Evolutionary conservation across 1,139 yeast genomes (phyloP).

Genomic region (Taphrina betulina): DNA sequence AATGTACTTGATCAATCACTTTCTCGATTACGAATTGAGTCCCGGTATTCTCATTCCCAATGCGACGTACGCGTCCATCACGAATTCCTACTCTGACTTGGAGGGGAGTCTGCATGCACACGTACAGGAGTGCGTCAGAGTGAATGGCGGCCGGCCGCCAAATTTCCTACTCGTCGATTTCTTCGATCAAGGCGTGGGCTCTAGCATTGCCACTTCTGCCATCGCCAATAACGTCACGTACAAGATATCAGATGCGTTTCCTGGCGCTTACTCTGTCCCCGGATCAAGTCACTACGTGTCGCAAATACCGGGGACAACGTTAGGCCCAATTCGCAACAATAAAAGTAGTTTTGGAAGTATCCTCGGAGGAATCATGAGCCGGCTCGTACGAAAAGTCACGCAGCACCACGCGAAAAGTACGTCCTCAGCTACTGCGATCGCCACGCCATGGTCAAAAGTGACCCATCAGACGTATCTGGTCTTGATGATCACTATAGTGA

Average conservation of each 20-base stretch:
- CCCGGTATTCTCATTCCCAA: constrained; percentile 10
- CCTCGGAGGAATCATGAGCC: no score
- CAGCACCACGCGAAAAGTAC: no score
- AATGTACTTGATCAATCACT: constrained; percentile 19
- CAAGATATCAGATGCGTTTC: not conserved
- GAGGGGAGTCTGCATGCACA: constrained; percentile 4
- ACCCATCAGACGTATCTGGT: no score
- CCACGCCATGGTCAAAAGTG: no score
- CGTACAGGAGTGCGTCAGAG: not conserved
- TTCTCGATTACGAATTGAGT: constrained; percentile 11
- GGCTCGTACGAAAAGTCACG: no score
- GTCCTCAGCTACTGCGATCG: no score
- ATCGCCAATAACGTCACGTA: not conserved
- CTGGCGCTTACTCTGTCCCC: constrained; percentile 10
- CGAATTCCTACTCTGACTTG: constrained; percentile 1
- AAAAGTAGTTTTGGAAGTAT: no score
- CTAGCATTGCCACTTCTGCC: constrained; percentile 7
- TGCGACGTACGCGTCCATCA: constrained; percentile 12
- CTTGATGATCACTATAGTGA: no score
- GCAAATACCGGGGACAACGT: no score
- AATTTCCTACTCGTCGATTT: constrained; percentile 14
- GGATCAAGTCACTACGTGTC: constrained; percentile 8
- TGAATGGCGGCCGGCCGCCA: constrained; percentile 1
- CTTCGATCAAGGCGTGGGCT: constrained; percentile 12
- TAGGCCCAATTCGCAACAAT: no score